A percentile compares a stretch with the other conserved stretches of the same genome.
These are phyloP conservation scores for Agastache rugosa DNA, from an alignment of 257 asterid genomes.

Conservation along the genomic window DNA sequence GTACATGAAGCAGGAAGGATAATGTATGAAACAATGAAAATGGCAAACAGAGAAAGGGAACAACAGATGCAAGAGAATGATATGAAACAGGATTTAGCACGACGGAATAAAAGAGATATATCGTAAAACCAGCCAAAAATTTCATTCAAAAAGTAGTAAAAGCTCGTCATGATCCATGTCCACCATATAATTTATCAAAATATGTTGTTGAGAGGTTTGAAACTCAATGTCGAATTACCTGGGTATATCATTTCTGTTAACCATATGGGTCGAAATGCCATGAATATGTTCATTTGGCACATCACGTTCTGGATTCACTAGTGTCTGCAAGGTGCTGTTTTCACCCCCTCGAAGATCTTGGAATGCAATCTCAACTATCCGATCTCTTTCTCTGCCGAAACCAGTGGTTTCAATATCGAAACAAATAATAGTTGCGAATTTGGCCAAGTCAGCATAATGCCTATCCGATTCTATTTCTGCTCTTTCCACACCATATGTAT, in stretches of 20 bases:
- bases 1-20: neutral
- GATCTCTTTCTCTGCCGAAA: constrained; percentile 53
- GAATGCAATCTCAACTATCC: constrained; percentile 84
- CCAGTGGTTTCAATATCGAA: constrained; percentile 96
- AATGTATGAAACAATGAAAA: neutral
- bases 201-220: neutral
- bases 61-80: neutral
- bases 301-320: constrained; percentile 73
- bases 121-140: neutral
- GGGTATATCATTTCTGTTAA: constrained; percentile 70
- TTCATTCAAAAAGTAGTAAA: neutral
- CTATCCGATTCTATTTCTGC: constrained; percentile 48
- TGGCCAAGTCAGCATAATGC: constrained; percentile 60
- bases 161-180: neutral
- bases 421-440: constrained; percentile 61
- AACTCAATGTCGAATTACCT: constrained; percentile 48
- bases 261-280: constrained; percentile 74
- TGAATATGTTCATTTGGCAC: constrained; percentile 68
- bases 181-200: neutral
- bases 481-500: constrained; percentile 40
- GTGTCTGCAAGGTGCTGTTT: constrained; percentile 83
- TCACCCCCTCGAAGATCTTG: constrained; percentile 93
- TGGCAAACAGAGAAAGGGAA: neutral
- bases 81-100: neutral
- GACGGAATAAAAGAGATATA: neutral